Percentiles rank a stretch among this genome's conserved stretches.
These are phyloP conservation scores for Penicillium coprophilum DNA, from an alignment of 495 filamentous ascomycete genomes.

Conservation along the genomic window DNA sequence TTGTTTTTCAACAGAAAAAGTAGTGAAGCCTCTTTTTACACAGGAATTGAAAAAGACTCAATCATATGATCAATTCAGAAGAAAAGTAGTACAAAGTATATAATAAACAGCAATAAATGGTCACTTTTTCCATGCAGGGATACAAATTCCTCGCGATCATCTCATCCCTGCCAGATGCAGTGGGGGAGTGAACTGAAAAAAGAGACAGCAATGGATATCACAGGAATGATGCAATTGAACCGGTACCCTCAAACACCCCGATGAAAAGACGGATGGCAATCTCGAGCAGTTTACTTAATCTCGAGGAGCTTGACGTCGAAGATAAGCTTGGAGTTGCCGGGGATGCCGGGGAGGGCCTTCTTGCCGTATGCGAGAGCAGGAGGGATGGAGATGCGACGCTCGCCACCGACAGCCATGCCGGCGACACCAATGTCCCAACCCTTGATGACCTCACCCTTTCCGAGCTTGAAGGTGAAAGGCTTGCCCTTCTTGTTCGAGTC, in stretches of 20 bases:
- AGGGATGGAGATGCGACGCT: constrained; percentile 88
- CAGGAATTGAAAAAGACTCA: background rate
- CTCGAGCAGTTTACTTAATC: constrained; percentile 51
- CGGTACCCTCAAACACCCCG: constrained; percentile 38
- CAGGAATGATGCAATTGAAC: constrained; percentile 37
- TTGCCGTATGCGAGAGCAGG: constrained; percentile 82
- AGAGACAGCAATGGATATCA: constrained; percentile 48
- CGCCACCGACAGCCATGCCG: constrained; percentile 89
- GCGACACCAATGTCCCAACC: constrained; percentile 94
- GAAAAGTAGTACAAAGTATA: constrained; percentile 19
- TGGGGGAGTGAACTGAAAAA: constrained; percentile 30
- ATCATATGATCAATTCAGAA: constrained; percentile 17
- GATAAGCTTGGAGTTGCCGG: constrained; percentile 81
- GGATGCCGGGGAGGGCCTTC: constrained; percentile 75
- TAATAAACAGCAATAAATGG: constrained; percentile 16
- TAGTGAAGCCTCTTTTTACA: background rate
- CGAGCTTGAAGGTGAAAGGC: constrained; percentile 92
- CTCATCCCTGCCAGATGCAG: constrained; percentile 39
- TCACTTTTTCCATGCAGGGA: constrained; percentile 35
- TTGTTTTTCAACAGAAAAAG: background rate
- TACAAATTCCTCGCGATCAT: constrained; percentile 36
- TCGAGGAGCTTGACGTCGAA: constrained; percentile 92
- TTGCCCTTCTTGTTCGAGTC: constrained; percentile 97
- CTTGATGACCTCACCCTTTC: constrained; percentile 94
- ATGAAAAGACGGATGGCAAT: constrained; percentile 21